Evolutionary conservation across 2,329 filamentous ascomycete species (phyloP).

Genomic region (Cercospora sp.): DNA sequence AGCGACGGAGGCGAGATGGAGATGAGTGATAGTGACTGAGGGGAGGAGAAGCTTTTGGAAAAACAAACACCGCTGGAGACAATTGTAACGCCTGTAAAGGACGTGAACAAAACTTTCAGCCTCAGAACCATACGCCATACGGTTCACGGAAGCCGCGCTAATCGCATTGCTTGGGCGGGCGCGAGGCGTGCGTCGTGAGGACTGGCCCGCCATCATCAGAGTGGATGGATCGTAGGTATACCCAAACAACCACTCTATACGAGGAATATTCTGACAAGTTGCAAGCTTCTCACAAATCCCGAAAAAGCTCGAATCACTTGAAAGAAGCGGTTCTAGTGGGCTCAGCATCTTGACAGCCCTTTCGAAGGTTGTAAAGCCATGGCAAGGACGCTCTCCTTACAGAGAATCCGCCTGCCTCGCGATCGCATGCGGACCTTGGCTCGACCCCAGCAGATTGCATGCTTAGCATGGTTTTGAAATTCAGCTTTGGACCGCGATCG

Average conservation of each 20-base stretch:
- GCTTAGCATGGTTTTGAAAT: neutral
- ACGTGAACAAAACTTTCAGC: neutral
- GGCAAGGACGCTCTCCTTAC: neutral
- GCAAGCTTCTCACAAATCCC: conserved; percentile 20
- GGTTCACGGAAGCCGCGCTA: neutral
- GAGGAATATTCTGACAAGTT: conserved; percentile 21
- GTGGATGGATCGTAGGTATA: conserved; percentile 10
- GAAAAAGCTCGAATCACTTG: neutral
- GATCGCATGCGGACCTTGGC: neutral
- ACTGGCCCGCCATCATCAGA: neutral
- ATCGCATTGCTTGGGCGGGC: neutral
- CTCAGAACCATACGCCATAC: neutral
- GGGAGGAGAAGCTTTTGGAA: neutral
- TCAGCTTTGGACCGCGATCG: conserved; percentile 10
- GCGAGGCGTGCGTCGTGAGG: neutral
- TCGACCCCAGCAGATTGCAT: neutral
- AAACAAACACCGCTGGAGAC: neutral
- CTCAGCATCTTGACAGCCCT: conserved; percentile 2
- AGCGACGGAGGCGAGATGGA: conserved; percentile 59
- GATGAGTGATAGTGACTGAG: conserved; percentile 67
- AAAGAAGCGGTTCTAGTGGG: neutral
- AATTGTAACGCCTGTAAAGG: neutral
- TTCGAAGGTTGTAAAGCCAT: neutral
- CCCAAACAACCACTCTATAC: neutral
- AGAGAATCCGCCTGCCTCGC: neutral